phyloP scores from a whole-genome alignment of 1,284 basidiomycete genomes.

The Mycosarcoma maydis region DNA sequence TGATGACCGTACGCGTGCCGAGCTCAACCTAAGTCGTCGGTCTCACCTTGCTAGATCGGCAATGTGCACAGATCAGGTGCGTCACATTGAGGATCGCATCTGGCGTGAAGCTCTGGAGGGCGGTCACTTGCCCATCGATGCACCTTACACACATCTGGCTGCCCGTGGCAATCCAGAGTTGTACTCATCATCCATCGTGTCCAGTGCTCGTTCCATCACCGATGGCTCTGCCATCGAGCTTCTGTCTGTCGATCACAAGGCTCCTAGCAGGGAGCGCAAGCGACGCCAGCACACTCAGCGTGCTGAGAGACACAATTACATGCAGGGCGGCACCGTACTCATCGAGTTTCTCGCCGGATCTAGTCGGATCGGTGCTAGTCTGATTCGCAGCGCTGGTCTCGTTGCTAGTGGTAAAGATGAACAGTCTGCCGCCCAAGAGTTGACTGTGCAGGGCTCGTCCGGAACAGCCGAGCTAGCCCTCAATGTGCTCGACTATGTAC shows the following conservation, averaged over 20 bases:
- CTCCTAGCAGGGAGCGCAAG: conserved; percentile 4
- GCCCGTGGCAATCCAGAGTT: conserved; percentile 23
- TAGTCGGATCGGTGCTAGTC: conserved; percentile 44
- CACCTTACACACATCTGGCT: conserved; percentile 54
- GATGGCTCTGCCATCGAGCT: conserved; percentile 38
- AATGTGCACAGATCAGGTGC: conserved; percentile 40
- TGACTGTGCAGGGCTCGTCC: not conserved
- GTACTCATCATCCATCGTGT: conserved; percentile 22
- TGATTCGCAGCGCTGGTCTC: conserved; percentile 34
- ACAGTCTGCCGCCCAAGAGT: not conserved
- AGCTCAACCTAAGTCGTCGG: not conserved
- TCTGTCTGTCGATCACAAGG: conserved; percentile 14
- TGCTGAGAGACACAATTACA: conserved; percentile 14
- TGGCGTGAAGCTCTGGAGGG: conserved; percentile 50
- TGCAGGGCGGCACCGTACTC: conserved; percentile 57
- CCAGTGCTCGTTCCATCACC: conserved; percentile 9
- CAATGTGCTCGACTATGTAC: conserved; percentile 32
- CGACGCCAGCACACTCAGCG: conserved; percentile 14
- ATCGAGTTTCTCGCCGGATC: conserved; percentile 54
- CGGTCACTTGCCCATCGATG: conserved; percentile 45
- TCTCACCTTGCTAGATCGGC: conserved; percentile 27
- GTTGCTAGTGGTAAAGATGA: not conserved
- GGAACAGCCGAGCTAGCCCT: not conserved
- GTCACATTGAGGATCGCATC: conserved; percentile 41
- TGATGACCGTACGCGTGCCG: too few species aligned